Conservation (phyloP, 1,284 basidiomycete genomes). For the Cryptococcus floricola region DNA sequence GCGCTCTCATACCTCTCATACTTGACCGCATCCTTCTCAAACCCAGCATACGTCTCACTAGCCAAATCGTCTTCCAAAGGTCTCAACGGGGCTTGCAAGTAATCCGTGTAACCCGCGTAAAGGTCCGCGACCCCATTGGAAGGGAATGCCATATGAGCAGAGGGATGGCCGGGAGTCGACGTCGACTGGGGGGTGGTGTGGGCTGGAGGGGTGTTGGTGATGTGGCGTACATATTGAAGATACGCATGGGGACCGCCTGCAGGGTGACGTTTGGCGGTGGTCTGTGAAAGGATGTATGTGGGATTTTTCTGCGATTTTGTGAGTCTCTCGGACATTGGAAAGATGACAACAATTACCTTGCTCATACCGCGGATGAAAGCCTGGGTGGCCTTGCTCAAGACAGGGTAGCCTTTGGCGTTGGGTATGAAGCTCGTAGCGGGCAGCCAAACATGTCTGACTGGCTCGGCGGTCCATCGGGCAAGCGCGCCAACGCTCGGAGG, state of each 20-base stretch:
- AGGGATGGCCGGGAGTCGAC: conserved; percentile 49
- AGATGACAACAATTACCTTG: conserved; percentile 57
- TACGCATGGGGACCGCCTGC: conserved; percentile 83
- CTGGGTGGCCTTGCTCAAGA: conserved; percentile 87
- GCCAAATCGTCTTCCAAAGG: conserved; percentile 96
- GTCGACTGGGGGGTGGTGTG: conserved; percentile 27
- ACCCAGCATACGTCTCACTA: conserved; percentile 92
- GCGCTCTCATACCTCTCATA: conserved; percentile 95
- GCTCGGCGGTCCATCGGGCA: conserved; percentile 87
- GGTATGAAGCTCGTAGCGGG: conserved; percentile 89
- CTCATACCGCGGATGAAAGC: conserved; percentile 81
- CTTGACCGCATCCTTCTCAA: conserved; percentile 96
- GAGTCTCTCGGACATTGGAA: background rate
- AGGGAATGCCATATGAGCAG: conserved; percentile 49
- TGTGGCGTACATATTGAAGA: conserved; percentile 79
- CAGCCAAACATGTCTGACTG: conserved; percentile 79
- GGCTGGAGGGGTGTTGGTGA: conserved; percentile 61
- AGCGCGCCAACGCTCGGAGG: conserved; percentile 69
- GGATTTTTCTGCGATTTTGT: conserved; percentile 63
- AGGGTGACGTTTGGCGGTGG: conserved; percentile 60
- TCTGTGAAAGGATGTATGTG: conserved; percentile 72
- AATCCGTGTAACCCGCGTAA: conserved; percentile 77
- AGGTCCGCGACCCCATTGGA: conserved; percentile 66
- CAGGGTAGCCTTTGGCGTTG: conserved; percentile 95
- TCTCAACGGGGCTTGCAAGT: conserved; percentile 91